A percentile compares a stretch with the other conserved stretches of the same genome.
These are phyloP conservation scores for Astrothelium subdiscretum DNA, from an alignment of 495 filamentous ascomycete species.

Conservation along the genomic window DNA sequence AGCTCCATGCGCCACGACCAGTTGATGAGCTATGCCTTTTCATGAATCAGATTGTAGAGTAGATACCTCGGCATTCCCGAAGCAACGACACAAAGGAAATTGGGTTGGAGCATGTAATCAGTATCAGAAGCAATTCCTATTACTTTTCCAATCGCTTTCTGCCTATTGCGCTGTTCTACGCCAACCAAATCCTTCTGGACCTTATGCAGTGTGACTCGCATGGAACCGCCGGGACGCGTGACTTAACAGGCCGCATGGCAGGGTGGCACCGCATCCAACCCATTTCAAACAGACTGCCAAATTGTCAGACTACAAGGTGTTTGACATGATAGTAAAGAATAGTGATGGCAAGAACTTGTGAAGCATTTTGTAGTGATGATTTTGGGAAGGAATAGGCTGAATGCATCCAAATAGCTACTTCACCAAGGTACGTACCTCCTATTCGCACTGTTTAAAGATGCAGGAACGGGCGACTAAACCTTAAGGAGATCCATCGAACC, in stretches of 20 bases:
- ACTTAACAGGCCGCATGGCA: not conserved
- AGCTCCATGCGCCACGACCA: not conserved
- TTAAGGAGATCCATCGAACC: not conserved
- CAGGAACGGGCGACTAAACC: not conserved
- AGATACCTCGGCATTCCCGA: not conserved
- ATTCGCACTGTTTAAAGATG: no score
- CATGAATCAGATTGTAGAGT: not conserved
- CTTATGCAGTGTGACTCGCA: not conserved
- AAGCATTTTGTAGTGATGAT: not conserved
- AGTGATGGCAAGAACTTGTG: not conserved
- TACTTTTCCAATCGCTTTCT: not conserved
- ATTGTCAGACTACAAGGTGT: not conserved
- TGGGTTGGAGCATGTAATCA: not conserved
- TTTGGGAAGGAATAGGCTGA: no score
- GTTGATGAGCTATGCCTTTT: not conserved
- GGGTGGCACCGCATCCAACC: not conserved
- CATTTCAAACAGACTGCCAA: not conserved
- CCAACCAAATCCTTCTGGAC: not conserved
- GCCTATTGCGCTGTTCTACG: not conserved
- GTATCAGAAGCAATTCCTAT: not conserved
- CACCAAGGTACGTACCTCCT: no score
- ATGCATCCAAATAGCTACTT: no score
- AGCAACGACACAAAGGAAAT: not conserved
- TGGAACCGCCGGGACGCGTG: not conserved
- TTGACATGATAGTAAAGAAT: not conserved